A percentile compares a stretch with the other conserved stretches of the same genome.
Evolutionary conservation across 352 stramenopile species (phyloP).

Genomic region (Plasmopara halstedii): DNA sequence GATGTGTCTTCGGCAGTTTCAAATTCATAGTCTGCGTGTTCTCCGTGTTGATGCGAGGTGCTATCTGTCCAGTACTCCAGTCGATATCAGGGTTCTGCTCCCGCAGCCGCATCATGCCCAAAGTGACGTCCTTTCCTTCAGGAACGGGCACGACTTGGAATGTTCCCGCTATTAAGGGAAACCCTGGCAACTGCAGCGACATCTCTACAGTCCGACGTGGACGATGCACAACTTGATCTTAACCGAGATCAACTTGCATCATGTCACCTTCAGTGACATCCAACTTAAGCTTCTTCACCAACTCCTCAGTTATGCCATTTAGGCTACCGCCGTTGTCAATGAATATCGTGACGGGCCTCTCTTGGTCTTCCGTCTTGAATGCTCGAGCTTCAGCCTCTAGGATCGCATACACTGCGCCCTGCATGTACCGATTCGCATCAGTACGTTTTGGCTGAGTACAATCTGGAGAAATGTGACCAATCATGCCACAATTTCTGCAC

Average conservation of each 20-base stretch:
- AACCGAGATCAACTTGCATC: constrained; percentile 9
- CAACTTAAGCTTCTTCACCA: constrained; percentile 10
- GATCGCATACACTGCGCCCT: neutral
- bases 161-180: neutral
- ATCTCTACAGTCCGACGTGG: neutral
- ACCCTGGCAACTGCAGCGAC: neutral
- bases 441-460: neutral
- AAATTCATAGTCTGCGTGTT: neutral
- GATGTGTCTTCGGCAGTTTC: constrained; percentile 2
- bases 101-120: constrained; percentile 13
- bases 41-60: neutral
- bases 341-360: constrained; percentile 1
- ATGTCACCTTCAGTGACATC: constrained; percentile 8
- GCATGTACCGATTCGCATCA: neutral
- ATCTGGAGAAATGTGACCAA: neutral
- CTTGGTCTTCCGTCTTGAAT: neutral
- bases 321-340: constrained; percentile 11
- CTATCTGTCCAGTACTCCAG: constrained; percentile 2
- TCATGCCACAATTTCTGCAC: neutral
- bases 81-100: constrained; percentile 16
- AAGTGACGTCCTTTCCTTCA: constrained; percentile 6
- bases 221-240: neutral
- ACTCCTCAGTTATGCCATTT: constrained; percentile 6
- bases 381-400: constrained; percentile 5
- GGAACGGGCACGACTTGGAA: constrained; percentile 6